Percentiles rank a stretch among this genome's conserved stretches.
phyloP scores from a whole-genome alignment of 1,284 basidiomycete species.

The Peniophora sp. region DNA sequence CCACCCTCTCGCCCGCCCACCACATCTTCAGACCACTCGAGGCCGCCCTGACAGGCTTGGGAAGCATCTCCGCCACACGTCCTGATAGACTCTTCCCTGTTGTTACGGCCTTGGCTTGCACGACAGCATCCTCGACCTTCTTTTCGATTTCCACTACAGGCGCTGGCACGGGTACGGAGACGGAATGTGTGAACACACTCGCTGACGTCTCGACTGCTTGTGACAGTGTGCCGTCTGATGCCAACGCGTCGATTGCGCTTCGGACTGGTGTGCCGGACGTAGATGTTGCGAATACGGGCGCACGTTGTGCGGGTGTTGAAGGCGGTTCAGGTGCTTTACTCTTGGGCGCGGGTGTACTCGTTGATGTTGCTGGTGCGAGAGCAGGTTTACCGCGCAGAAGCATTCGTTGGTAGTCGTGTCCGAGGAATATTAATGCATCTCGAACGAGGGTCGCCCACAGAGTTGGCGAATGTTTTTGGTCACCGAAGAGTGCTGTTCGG shows the following conservation, averaged over 20 bases:
- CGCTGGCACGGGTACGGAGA: not conserved
- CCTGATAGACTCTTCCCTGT: not conserved
- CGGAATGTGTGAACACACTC: conserved; percentile 11
- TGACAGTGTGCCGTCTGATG: conserved; percentile 47
- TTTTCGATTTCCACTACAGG: too few species aligned
- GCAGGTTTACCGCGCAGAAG: conserved; percentile 40
- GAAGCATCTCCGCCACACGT: not conserved
- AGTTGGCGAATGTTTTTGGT: conserved; percentile 59
- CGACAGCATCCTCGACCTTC: conserved; percentile 3
- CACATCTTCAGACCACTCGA: conserved; percentile 26
- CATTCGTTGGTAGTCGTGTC: conserved; percentile 56
- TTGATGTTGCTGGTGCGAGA: conserved; percentile 17
- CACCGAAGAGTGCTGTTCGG: conserved; percentile 55
- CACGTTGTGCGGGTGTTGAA: conserved; percentile 36
- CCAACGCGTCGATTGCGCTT: conserved; percentile 44
- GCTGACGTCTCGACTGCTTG: conserved; percentile 40
- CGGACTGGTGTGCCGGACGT: conserved; percentile 35
- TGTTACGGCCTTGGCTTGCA: conserved; percentile 12
- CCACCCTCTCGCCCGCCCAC: conserved; percentile 52
- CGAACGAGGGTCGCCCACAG: conserved; percentile 57
- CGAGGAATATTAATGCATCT: conserved; percentile 52
- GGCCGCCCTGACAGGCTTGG: conserved; percentile 9
- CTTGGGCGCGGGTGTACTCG: conserved; percentile 15
- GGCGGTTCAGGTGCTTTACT: conserved; percentile 15
- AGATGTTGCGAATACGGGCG: conserved; percentile 35